Percentiles rank a stretch among this genome's conserved stretches.
Evolutionary conservation across 345 rosid genomes (phyloP).

Genomic region (Nephelium lappaceum): DNA sequence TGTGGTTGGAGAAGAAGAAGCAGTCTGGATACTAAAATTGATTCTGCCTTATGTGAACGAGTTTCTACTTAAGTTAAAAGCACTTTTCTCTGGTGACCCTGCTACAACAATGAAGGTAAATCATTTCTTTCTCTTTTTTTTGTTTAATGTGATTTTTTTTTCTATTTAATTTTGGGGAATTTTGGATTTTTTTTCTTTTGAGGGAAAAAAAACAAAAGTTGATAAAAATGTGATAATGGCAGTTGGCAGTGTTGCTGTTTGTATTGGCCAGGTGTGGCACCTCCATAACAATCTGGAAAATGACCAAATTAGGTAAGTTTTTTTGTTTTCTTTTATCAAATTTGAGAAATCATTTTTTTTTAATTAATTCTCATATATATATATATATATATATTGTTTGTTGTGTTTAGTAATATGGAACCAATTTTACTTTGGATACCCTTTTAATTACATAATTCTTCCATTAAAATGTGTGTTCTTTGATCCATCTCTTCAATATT

Average conservation of each 20-base stretch:
- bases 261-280: conserved; percentile 79
- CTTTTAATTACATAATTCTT: too few relatives aligned
- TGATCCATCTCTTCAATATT: too few relatives aligned
- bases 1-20: conserved; percentile 81
- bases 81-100: conserved; percentile 93
- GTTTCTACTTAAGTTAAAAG: conserved; percentile 60
- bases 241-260: conserved; percentile 88
- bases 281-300: conserved; percentile 87
- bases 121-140: neutral
- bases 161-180: too few relatives aligned
- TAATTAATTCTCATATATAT: too few relatives aligned
- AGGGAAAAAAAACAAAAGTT: conserved; percentile 20
- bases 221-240: conserved; percentile 41
- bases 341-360: neutral
- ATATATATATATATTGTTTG: too few relatives aligned
- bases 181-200: neutral
- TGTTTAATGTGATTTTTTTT: too few relatives aligned
- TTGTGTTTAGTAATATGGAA: too few relatives aligned
- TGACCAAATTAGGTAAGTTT: conserved; percentile 76
- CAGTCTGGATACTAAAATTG: conserved; percentile 61
- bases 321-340: too few relatives aligned
- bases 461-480: too few relatives aligned
- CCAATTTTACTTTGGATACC: too few relatives aligned
- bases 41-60: conserved; percentile 84
- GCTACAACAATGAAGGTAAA: conserved; percentile 87